Conservation (phyloP, 352 stramenopile genomes). For the Globisporangium recalcitrans region DNA sequence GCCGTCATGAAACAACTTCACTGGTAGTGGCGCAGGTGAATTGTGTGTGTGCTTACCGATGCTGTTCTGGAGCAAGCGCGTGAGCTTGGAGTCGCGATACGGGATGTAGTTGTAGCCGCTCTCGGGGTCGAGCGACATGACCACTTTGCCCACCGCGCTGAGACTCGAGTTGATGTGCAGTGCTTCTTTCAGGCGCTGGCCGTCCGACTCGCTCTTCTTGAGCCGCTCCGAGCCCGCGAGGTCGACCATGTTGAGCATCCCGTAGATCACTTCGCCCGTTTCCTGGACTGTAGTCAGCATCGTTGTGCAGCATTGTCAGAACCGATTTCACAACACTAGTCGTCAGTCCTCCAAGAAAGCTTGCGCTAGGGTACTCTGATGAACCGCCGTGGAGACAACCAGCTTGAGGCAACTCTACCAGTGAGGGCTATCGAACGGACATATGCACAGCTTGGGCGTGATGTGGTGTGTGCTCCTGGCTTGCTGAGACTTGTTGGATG, state of each 20-base stretch:
- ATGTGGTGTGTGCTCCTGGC: too few species aligned
- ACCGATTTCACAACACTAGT: too few species aligned
- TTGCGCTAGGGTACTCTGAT: neutral
- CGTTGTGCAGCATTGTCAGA: neutral
- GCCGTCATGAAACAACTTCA: neutral
- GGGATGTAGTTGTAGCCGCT: constrained; percentile 87
- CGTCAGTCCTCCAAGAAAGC: too few species aligned
- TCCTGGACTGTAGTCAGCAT: constrained; percentile 32
- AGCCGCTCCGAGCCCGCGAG: constrained; percentile 77
- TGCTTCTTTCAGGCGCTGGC: constrained; percentile 78
- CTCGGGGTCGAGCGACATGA: constrained; percentile 83
- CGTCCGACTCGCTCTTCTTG: constrained; percentile 86
- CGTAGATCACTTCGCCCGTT: constrained; percentile 76
- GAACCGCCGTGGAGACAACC: neutral
- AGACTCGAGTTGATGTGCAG: constrained; percentile 85
- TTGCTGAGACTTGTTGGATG: too few species aligned
- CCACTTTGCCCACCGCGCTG: constrained; percentile 80
- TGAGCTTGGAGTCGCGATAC: constrained; percentile 84
- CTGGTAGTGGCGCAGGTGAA: neutral
- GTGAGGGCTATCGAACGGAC: neutral
- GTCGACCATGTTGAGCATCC: constrained; percentile 84
- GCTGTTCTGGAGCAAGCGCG: constrained; percentile 77
- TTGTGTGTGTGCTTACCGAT: constrained; percentile 34
- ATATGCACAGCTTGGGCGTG: too few species aligned
- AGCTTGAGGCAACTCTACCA: neutral